These are phyloP conservation scores for Blastocystis hominis DNA, from an alignment of 352 stramenopile species.

Conservation along the genomic window DNA sequence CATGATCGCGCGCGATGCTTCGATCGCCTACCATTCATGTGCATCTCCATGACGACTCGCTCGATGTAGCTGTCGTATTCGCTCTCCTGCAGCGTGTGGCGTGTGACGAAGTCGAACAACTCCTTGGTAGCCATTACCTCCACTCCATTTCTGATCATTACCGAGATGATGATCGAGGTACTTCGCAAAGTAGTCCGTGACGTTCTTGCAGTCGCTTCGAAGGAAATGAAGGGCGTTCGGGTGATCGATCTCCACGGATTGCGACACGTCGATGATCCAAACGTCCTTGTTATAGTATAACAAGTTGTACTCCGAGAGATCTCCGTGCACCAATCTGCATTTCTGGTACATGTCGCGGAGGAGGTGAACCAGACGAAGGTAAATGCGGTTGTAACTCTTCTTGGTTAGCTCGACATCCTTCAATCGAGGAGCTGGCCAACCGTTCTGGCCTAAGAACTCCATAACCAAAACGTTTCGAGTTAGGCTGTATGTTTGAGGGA, in stretches of 20 bases:
- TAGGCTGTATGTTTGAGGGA: conserved; percentile 80
- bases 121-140: conserved; percentile 84
- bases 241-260: conserved; percentile 94
- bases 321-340: conserved; percentile 90
- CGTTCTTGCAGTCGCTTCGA: conserved; percentile 89
- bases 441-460: conserved; percentile 90
- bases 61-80: conserved; percentile 22
- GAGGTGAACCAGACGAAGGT: conserved; percentile 78
- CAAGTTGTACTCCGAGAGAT: conserved; percentile 98
- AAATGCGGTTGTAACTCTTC: conserved; percentile 72
- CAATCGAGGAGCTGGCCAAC: conserved; percentile 83
- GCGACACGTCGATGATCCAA: conserved; percentile 95
- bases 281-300: conserved; percentile 64
- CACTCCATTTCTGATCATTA: conserved; percentile 61
- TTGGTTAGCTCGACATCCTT: conserved; percentile 81
- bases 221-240: conserved; percentile 90
- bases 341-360: conserved; percentile 89
- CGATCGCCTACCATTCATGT: conserved; percentile 32
- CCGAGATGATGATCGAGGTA: conserved; percentile 65
- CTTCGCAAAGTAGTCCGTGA: conserved; percentile 89
- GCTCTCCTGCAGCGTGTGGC: conserved; percentile 63
- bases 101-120: conserved; percentile 89
- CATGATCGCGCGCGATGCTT: conserved; percentile 12
- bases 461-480: conserved; percentile 95
- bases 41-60: not conserved